Percentiles rank a stretch among this genome's conserved stretches.
These are phyloP conservation scores for Prosopis cineraria DNA, from an alignment of 306 rosid species.

Conservation along the genomic window DNA sequence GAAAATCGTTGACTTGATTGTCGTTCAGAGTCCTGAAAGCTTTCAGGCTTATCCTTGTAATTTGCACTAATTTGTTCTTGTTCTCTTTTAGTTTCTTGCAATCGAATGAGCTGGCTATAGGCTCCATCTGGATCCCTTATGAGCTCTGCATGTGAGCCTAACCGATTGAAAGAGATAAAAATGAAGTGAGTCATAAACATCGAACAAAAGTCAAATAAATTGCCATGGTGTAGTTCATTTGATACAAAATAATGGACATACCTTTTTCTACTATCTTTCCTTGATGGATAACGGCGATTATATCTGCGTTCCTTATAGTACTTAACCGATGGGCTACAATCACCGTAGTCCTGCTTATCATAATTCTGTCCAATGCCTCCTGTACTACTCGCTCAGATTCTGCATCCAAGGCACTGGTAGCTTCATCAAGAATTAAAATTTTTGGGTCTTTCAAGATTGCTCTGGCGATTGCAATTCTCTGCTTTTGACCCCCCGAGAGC, in stretches of 20 bases:
- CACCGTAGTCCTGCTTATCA: slow-evolving; percentile 67
- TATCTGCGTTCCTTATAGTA: slow-evolving; percentile 61
- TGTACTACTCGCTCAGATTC: slow-evolving; percentile 74
- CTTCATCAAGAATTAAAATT: slow-evolving; percentile 70
- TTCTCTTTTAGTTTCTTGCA: slow-evolving; percentile 51
- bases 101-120: slow-evolving; percentile 61
- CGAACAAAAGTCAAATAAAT: background rate
- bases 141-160: slow-evolving; percentile 68
- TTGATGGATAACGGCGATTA: slow-evolving; percentile 68
- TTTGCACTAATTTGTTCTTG: slow-evolving; percentile 38
- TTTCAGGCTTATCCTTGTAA: slow-evolving; percentile 44
- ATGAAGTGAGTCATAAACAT: background rate
- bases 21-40: slow-evolving; percentile 42
- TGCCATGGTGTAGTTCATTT: background rate
- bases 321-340: slow-evolving; percentile 78
- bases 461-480: slow-evolving; percentile 74
- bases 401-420: slow-evolving; percentile 68
- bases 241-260: slow-evolving; percentile 19
- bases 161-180: slow-evolving; percentile 9
- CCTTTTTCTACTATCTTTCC: slow-evolving; percentile 74
- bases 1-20: slow-evolving; percentile 49
- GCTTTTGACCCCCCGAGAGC: slow-evolving; percentile 75
- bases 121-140: slow-evolving; percentile 63
- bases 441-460: slow-evolving; percentile 74
- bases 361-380: slow-evolving; percentile 68